Evolutionary conservation across 495 filamentous ascomycete species (phyloP).

Genomic region (Aspergillus panamensis): DNA sequence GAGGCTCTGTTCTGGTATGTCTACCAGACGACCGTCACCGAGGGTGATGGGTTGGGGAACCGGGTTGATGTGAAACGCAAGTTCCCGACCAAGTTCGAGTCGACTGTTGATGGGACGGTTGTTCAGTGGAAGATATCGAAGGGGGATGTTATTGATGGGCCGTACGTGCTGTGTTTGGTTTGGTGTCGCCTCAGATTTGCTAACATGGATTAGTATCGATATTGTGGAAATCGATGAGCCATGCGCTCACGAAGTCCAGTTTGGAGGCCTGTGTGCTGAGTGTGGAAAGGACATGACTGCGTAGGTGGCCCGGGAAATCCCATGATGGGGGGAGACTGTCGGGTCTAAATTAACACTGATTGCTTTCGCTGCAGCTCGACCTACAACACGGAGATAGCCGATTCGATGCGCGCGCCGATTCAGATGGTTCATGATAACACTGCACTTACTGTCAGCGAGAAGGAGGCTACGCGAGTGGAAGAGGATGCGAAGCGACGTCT

Average conservation of each 20-base stretch:
- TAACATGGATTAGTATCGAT: constrained; percentile 44
- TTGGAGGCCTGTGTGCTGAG: constrained; percentile 78
- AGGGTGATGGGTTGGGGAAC: constrained; percentile 67
- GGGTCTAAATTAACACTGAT: background rate
- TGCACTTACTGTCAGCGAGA: constrained; percentile 65
- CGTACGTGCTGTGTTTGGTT: constrained; percentile 23
- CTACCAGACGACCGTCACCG: constrained; percentile 71
- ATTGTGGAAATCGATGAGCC: constrained; percentile 84
- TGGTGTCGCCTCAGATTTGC: constrained; percentile 15
- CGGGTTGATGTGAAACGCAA: constrained; percentile 64
- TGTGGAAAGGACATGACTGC: constrained; percentile 98
- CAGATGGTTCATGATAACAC: constrained; percentile 92
- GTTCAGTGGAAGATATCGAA: constrained; percentile 69
- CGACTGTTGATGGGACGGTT: constrained; percentile 74
- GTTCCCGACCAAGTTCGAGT: constrained; percentile 74
- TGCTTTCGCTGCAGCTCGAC: constrained; percentile 37
- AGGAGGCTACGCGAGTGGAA: constrained; percentile 76
- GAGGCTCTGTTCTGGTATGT: constrained; percentile 78
- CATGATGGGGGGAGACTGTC: background rate
- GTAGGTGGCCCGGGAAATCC: constrained; percentile 39
- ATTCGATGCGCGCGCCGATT: constrained; percentile 79
- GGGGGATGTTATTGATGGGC: constrained; percentile 62
- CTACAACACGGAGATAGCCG: constrained; percentile 56
- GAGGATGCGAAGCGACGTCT: constrained; percentile 81
- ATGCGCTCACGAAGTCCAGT: constrained; percentile 88